Percentiles rank a stretch among this genome's conserved stretches.
Conservation (phyloP, 2,329 filamentous ascomycete species). For the Fusarium sp. region DNA sequence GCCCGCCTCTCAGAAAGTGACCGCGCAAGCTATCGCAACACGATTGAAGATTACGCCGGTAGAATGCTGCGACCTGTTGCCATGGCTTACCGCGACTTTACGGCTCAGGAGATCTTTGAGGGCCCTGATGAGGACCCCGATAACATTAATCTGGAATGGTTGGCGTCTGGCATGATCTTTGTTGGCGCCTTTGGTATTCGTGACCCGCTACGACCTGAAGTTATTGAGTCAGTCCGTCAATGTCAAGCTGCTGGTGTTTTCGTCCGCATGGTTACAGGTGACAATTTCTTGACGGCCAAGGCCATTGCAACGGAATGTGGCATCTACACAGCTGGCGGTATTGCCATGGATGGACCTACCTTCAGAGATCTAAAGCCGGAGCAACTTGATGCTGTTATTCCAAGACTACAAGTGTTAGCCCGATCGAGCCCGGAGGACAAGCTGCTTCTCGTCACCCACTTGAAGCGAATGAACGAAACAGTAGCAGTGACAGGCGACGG, state of each 20-base stretch:
- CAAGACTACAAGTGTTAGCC: slow-evolving; percentile 62
- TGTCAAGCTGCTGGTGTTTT: slow-evolving; percentile 72
- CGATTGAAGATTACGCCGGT: slow-evolving; percentile 66
- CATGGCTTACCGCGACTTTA: slow-evolving; percentile 78
- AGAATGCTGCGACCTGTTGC: slow-evolving; percentile 80
- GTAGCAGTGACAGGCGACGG: slow-evolving; percentile 75
- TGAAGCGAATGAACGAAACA: slow-evolving; percentile 67
- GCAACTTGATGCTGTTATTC: slow-evolving; percentile 64
- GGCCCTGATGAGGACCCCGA: slow-evolving; percentile 52
- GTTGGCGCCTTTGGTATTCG: slow-evolving; percentile 75
- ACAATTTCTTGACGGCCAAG: slow-evolving; percentile 67
- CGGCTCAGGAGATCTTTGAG: slow-evolving; percentile 73
- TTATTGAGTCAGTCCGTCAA: slow-evolving; percentile 67
- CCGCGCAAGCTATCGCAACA: slow-evolving; percentile 48
- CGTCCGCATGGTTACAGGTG: slow-evolving; percentile 69
- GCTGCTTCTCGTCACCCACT: slow-evolving; percentile 63
- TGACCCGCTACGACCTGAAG: slow-evolving; percentile 70
- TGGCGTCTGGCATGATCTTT: slow-evolving; percentile 73
- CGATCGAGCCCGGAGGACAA: slow-evolving; percentile 71
- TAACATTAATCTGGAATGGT: slow-evolving; percentile 52
- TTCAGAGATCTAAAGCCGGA: slow-evolving; percentile 67
- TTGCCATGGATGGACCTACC: slow-evolving; percentile 73
- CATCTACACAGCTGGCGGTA: slow-evolving; percentile 69
- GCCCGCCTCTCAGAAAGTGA: slow-evolving; percentile 48
- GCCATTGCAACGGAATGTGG: slow-evolving; percentile 73